Base-by-base conservation (phyloP, 768 basidiomycete genomes). In the Trametes meyenii region DNA sequence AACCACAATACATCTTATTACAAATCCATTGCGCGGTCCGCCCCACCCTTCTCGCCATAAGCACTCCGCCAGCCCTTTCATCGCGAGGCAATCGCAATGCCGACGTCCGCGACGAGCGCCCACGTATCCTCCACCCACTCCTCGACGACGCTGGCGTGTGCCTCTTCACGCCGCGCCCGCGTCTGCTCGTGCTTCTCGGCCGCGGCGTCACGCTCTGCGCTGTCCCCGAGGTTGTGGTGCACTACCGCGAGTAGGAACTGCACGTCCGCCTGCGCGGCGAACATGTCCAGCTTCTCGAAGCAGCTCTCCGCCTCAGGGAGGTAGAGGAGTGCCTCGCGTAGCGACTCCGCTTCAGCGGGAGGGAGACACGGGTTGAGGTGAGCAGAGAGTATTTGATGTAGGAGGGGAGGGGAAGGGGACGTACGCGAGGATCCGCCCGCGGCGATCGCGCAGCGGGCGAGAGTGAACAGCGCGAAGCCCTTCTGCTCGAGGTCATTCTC, bases 401-500 rank as follows among this genome's bases (percentile, higher is more conserved):
- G 29, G 19, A 21, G 16, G 24, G 33, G 21, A 36, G 17, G 23
- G 14, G 12, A 42, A 59, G 43, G 58, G 33, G 42, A 64, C 79
- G 36, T 69, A 86, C 88, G 71, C 60, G 71, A 75, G 10, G 77
- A 73, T 50, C 78, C 77, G 17, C 75, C 82, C 12, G 85, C 79
- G 1, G 84, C 85, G 36, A 94, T 81, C 44, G 89, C 84, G 68
- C 90, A 90, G 59, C 92, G 83, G 6, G 89, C 89, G 50, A 90
- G 72, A 2, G 83, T 88, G 70, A 89, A 85, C 68, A 85, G 90
- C 40, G 85, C 88, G 52, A 89, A 81, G 14, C 87, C 92, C 50
- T 90, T 83, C 59, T 86, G 87, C 70, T 94, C 92, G 14, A 88
- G 68, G 64, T 94, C 90, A 51, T 84, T 80, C 5, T 89, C 92